Evolutionary conservation across 208 protist genomes (phyloP).

Genomic region (Acanthamoeba lenticulata): DNA sequence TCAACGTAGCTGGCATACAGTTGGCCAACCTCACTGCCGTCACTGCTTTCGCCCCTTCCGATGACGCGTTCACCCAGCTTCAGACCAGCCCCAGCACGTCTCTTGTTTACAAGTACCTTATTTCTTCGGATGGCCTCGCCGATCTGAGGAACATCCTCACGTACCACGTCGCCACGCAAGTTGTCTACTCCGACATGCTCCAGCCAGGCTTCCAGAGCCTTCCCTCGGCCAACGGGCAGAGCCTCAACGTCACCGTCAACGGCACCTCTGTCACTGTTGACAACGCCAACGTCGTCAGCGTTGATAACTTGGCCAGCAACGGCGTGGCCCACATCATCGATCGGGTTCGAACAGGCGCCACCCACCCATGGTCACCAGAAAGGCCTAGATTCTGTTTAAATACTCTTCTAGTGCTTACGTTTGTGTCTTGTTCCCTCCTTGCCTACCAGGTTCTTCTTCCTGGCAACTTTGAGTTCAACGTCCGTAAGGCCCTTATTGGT

Average conservation of each 20-base stretch:
- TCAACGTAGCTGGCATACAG: neutral
- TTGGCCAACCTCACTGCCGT: neutral
- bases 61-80: neutral
- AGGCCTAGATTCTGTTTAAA: too few species aligned
- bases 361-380: neutral
- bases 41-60: slow-evolving; percentile 6
- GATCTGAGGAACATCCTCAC: neutral
- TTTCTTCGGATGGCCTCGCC: neutral
- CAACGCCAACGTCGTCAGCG: neutral
- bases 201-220: neutral
- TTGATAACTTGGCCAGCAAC: slow-evolving; percentile 37
- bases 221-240: neutral
- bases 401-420: too few species aligned
- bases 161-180: neutral
- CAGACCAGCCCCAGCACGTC: neutral
- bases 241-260: neutral
- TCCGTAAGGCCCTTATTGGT: slow-evolving; percentile 22
- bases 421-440: neutral
- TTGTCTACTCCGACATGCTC: neutral
- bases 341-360: neutral
- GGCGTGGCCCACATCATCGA: slow-evolving; percentile 49
- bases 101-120: neutral
- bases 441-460: slow-evolving; percentile 1
- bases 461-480: neutral
- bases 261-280: neutral